Percentiles rank a stretch among this genome's conserved stretches.
phyloP scores from a whole-genome alignment of 495 filamentous ascomycete genomes.

The Rostrohypoxylon terebratum region DNA sequence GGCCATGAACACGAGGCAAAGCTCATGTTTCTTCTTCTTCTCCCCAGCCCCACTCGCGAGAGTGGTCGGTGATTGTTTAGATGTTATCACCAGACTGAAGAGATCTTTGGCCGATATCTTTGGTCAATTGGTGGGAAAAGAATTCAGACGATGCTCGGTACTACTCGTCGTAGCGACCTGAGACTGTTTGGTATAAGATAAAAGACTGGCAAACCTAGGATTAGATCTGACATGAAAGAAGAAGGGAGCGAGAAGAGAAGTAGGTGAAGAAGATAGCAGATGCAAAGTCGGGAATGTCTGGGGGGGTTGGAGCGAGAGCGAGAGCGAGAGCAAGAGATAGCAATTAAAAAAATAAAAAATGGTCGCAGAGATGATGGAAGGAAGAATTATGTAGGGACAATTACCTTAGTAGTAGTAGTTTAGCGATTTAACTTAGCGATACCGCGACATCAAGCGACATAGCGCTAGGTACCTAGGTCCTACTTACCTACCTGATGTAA shows the following conservation, averaged over 20 bases:
- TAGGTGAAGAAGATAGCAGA: slow-evolving; percentile 25
- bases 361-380: slow-evolving; percentile 22
- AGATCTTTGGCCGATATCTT: slow-evolving; percentile 7
- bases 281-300: slow-evolving; percentile 34
- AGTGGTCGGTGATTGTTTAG: slow-evolving; percentile 26
- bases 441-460: background rate
- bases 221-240: slow-evolving; percentile 6
- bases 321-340: slow-evolving; percentile 36
- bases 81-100: slow-evolving; percentile 42
- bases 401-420: no score
- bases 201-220: slow-evolving; percentile 11
- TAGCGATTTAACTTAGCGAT: background rate
- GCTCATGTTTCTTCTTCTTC: slow-evolving; percentile 53
- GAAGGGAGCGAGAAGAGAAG: background rate
- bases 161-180: slow-evolving; percentile 18
- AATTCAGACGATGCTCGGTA: slow-evolving; percentile 1
- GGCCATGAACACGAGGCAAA: slow-evolving; percentile 83
- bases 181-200: slow-evolving; percentile 1
- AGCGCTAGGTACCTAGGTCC: background rate
- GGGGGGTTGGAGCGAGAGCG: slow-evolving; percentile 35
- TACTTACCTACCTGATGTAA: slow-evolving; percentile 19
- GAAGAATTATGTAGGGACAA: slow-evolving; percentile 22
- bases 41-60: slow-evolving; percentile 42
- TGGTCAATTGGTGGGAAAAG: slow-evolving; percentile 18
- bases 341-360: slow-evolving; percentile 46